These are phyloP conservation scores for Aureobasidium subglaciale DNA, from an alignment of 2,329 filamentous ascomycete genomes.

Conservation along the genomic window DNA sequence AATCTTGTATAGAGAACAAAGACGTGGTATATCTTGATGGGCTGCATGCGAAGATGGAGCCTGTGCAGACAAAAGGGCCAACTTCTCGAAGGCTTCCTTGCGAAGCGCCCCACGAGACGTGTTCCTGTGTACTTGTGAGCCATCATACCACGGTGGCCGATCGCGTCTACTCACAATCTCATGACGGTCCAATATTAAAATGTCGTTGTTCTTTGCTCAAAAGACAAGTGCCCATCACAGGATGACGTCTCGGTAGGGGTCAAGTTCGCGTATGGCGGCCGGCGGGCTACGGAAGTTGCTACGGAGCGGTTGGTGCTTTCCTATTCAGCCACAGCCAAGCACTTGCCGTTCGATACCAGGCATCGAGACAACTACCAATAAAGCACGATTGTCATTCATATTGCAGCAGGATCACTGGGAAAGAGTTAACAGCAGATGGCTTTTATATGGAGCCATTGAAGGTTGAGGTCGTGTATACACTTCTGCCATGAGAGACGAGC, in stretches of 20 bases:
- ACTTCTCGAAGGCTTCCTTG: conserved; percentile 44
- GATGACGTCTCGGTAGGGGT: conserved; percentile 10
- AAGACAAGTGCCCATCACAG: background rate
- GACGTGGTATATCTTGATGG: conserved; percentile 31
- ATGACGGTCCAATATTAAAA: background rate
- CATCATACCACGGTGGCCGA: background rate
- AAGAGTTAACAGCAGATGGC: too few species aligned
- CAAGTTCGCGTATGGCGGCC: background rate
- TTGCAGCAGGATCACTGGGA: too few species aligned
- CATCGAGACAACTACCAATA: too few species aligned
- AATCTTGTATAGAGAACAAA: conserved; percentile 33
- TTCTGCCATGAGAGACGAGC: background rate
- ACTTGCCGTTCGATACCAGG: background rate
- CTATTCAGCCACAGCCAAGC: background rate
- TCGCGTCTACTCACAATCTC: conserved; percentile 5
- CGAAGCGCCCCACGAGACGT: conserved; percentile 28
- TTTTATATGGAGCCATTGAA: too few species aligned
- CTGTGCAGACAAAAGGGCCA: conserved; percentile 41
- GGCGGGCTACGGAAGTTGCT: background rate
- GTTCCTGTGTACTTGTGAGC: conserved; percentile 10
- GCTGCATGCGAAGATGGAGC: conserved; percentile 23
- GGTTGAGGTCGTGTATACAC: too few species aligned
- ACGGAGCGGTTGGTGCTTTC: background rate
- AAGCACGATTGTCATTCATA: too few species aligned
- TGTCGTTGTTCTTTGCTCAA: background rate